Evolutionary conservation across 495 filamentous ascomycete genomes (phyloP).

Genomic region (Cercophora sp.): DNA sequence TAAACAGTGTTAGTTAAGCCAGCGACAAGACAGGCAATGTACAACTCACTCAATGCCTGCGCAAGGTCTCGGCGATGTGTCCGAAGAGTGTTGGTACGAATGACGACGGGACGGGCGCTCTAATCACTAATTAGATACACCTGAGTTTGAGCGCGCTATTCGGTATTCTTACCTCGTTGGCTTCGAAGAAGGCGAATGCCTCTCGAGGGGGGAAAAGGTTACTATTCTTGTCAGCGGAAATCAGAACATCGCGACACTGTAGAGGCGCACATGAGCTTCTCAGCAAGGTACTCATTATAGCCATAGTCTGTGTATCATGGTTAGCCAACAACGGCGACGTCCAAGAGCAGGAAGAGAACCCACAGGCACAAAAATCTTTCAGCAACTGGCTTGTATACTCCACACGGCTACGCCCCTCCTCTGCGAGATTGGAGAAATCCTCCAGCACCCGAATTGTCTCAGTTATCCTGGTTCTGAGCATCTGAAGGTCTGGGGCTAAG

Average conservation of each 20-base stretch:
- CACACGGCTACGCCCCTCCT: conserved; percentile 71
- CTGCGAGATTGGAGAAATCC: conserved; percentile 73
- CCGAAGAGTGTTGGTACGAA: conserved; percentile 89
- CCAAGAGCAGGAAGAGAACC: neutral
- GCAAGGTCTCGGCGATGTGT: conserved; percentile 90
- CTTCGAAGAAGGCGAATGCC: conserved; percentile 97
- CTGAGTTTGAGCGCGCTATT: neutral
- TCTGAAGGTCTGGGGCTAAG: conserved; percentile 81
- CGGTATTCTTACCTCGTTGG: conserved; percentile 65
- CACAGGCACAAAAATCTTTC: conserved; percentile 81
- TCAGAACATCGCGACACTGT: too few relatives aligned
- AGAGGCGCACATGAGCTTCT: conserved; percentile 29
- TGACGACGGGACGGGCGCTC: conserved; percentile 67
- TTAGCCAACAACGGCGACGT: conserved; percentile 4
- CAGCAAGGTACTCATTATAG: conserved; percentile 57
- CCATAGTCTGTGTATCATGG: conserved; percentile 57
- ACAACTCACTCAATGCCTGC: conserved; percentile 63
- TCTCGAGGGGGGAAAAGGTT: conserved; percentile 89
- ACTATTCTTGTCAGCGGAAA: conserved; percentile 7
- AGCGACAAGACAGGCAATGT: too few relatives aligned
- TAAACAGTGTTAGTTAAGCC: neutral
- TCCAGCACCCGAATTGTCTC: conserved; percentile 89
- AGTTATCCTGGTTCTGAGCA: conserved; percentile 85
- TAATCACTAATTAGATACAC: neutral
- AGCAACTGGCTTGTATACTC: conserved; percentile 84